Evolutionary conservation across 805 yeast species (phyloP).

Genomic region (Danielozyma ontarioensis): DNA sequence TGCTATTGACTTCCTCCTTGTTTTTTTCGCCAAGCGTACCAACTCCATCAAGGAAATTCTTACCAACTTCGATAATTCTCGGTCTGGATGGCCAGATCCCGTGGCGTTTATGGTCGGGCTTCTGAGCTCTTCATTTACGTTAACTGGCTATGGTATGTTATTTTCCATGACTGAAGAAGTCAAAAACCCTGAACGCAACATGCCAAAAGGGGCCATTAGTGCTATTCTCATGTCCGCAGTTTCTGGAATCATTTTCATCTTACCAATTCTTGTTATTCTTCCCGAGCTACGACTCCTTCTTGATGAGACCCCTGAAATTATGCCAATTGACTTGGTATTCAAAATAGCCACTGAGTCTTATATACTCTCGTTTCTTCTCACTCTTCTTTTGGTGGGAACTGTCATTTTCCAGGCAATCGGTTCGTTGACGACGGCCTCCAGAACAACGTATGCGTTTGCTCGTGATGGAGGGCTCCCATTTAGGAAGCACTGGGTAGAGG

Average conservation of each 20-base stretch:
- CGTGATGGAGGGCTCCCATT: slow-evolving; percentile 78
- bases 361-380: slow-evolving; percentile 64
- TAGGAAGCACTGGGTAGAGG: slow-evolving; percentile 58
- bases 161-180: slow-evolving; percentile 84
- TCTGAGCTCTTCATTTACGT: slow-evolving; percentile 72
- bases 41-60: slow-evolving; percentile 56
- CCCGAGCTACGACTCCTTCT: slow-evolving; percentile 58
- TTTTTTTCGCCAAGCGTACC: slow-evolving; percentile 52
- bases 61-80: slow-evolving; percentile 61
- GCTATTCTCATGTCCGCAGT: slow-evolving; percentile 60
- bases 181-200: slow-evolving; percentile 63
- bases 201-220: slow-evolving; percentile 67
- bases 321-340: slow-evolving; percentile 77
- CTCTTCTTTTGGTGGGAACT: slow-evolving; percentile 62
- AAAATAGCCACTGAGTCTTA: slow-evolving; percentile 64
- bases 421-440: slow-evolving; percentile 72
- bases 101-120: slow-evolving; percentile 73
- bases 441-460: slow-evolving; percentile 78
- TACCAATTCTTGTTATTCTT: slow-evolving; percentile 66
- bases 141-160: slow-evolving; percentile 79
- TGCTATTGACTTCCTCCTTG: slow-evolving; percentile 57
- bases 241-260: slow-evolving; percentile 67
- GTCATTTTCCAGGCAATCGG: slow-evolving; percentile 75
- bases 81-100: slow-evolving; percentile 73
- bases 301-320: slow-evolving; percentile 56